Conservation (phyloP, 2,329 filamentous ascomycete genomes). For the Fusarium sp. region DNA sequence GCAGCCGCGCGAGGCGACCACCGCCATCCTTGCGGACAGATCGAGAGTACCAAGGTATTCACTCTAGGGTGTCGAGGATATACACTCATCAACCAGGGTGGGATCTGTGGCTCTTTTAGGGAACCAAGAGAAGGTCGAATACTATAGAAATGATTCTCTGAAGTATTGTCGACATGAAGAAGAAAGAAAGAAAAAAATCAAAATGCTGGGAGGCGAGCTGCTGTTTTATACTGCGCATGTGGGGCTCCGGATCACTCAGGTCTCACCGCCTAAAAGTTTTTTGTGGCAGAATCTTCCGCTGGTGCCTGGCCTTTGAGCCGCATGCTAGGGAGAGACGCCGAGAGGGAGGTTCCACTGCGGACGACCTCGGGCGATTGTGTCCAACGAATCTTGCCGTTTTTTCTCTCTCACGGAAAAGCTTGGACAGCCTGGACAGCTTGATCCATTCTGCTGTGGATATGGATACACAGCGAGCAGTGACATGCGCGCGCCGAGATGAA, state of each 20-base stretch:
- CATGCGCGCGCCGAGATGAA: constrained; percentile 3
- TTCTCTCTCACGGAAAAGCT: neutral
- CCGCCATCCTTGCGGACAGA: constrained; percentile 64
- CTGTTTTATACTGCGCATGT: constrained; percentile 33
- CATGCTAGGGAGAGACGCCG: neutral
- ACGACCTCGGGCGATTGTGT: constrained; percentile 13
- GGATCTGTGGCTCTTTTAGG: constrained; percentile 91
- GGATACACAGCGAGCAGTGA: constrained; percentile 2
- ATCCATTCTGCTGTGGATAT: neutral
- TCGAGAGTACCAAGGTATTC: constrained; percentile 45
- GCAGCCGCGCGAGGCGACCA: constrained; percentile 45
- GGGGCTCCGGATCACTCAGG: constrained; percentile 26
- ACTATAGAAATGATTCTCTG: constrained; percentile 98
- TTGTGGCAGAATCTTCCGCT: constrained; percentile 38
- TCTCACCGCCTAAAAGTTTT: constrained; percentile 51
- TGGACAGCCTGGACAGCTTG: neutral
- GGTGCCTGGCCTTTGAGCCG: neutral
- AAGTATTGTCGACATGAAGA: constrained; percentile 71
- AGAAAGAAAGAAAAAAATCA: constrained; percentile 58
- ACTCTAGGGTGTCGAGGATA: constrained; percentile 74
- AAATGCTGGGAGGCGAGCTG: constrained; percentile 24
- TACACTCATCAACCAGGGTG: constrained; percentile 62
- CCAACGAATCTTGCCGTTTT: too few relatives aligned
- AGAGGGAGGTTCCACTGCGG: neutral
- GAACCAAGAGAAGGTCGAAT: constrained; percentile 91